Percentiles rank a stretch among this genome's conserved stretches.
phyloP scores from a whole-genome alignment of 2,329 filamentous ascomycete species.

The Epichloe glyceriae region DNA sequence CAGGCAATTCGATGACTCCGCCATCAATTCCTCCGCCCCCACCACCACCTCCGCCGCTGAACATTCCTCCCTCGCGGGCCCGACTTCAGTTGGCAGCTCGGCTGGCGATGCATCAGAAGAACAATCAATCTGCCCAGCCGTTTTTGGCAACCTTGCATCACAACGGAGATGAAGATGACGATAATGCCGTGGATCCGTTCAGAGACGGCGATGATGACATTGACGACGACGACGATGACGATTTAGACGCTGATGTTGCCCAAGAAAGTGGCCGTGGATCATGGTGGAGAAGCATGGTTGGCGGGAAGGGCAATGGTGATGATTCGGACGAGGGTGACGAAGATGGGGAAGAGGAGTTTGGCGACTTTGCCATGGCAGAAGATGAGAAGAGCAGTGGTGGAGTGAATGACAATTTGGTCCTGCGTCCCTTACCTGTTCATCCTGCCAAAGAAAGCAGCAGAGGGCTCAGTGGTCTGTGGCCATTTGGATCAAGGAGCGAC shows the following conservation, averaged over 20 bases:
- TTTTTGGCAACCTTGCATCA: conserved; percentile 28
- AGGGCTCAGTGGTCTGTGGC: conserved; percentile 42
- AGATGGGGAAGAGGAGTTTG: conserved; percentile 53
- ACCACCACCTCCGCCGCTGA: conserved; percentile 65
- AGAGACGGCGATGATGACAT: conserved; percentile 41
- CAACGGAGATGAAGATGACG: conserved; percentile 26
- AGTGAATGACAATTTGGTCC: conserved; percentile 29
- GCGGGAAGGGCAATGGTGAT: conserved; percentile 25
- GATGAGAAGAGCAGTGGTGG: conserved; percentile 20
- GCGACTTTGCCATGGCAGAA: conserved; percentile 55
- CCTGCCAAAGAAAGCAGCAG: conserved; percentile 29
- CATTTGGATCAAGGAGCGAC: conserved; percentile 33
- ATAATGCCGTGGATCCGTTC: conserved; percentile 27
- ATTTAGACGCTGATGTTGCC: conserved; percentile 36
- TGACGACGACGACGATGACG: conserved; percentile 39
- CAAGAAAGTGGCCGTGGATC: conserved; percentile 22
- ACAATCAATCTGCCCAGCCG: conserved; percentile 34
- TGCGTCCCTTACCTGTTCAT: conserved; percentile 43
- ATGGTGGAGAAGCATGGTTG: conserved; percentile 36
- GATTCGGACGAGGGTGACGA: conserved; percentile 40
- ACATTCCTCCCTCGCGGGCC: conserved; percentile 75
- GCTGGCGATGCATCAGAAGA: conserved; percentile 62
- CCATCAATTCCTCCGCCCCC: conserved; percentile 47
- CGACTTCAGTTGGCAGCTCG: conserved; percentile 82
- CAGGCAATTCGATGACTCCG: conserved; percentile 35